Base-by-base conservation (phyloP, 1,139 yeast genomes). In the Hemisphaericaspora xylofermentans region DNA sequence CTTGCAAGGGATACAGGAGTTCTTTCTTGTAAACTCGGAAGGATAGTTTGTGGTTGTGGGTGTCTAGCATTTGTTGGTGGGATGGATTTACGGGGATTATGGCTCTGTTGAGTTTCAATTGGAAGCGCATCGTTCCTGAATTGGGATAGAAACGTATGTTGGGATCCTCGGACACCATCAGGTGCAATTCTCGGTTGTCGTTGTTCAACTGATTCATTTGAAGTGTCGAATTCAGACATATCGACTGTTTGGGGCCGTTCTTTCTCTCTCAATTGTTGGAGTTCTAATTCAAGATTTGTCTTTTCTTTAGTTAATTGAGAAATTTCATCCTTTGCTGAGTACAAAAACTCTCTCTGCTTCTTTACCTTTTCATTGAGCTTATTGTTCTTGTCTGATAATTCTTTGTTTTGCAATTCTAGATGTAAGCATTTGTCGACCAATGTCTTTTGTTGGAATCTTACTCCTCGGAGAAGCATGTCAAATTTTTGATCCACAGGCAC, bases 241-340 rank as follows among this genome's bases (percentile, higher is more conserved):
- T 46, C 44, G 29, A 40, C 36, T 14, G 42, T 39, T 14, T 43
- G 39, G 12, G 42, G 46, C 19, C 46, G 21, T 15, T 39, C 32
- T 6, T 24, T 24, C 17, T 41, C 32, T 28, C 38, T 25, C 31
- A 45, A 31, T 32, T 42, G 39, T 9, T 15, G 35, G 1, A 39
- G 27, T 12, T 41, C 43, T n/a, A 49, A 44, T 30, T 41, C 40
- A 7, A 35, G 29, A 9, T 27, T 35, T 4, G 35, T 17, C 33
- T 49, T 45, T 32, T 49, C 46, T 6, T 38, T 41, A 14, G 40
- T 47, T 27, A 52, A 43, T 26, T 44, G 43, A 10, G 45, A 39
- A 14, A 54, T 45, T 34, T 54, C 58, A 31, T 47, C 50, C 36
- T 51, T 53, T n/a, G 57, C 58, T 4, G 50, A 51, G 30, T 43